A percentile compares a stretch with the other conserved stretches of the same genome.
phyloP scores from a whole-genome alignment of 495 filamentous ascomycete genomes.

The Talaromyces borbonicus region DNA sequence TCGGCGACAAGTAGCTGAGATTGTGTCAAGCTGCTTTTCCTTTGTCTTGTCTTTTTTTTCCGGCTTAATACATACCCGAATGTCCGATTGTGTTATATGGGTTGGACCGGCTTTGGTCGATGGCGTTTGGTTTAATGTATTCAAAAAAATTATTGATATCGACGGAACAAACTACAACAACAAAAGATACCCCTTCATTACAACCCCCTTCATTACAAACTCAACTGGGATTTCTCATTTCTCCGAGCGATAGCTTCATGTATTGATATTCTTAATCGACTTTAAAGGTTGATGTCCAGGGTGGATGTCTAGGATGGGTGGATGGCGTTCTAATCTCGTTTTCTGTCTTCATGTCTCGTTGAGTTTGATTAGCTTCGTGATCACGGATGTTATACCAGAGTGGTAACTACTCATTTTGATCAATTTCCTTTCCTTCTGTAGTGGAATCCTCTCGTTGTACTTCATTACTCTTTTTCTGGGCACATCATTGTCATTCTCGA shows the following conservation, averaged over 20 bases:
- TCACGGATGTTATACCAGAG: too few relatives aligned
- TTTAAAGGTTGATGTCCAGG: too few relatives aligned
- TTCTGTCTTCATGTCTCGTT: background rate
- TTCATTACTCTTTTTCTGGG: background rate
- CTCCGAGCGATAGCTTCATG: background rate
- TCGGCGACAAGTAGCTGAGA: constrained; percentile 33
- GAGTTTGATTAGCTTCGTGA: background rate
- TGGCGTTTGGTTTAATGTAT: background rate
- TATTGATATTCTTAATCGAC: background rate
- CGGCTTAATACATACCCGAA: constrained; percentile 1
- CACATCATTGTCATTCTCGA: too few relatives aligned
- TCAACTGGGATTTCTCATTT: too few relatives aligned
- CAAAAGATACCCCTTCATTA: background rate
- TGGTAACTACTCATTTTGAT: too few relatives aligned
- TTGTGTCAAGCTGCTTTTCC: background rate
- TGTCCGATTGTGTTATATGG: constrained; percentile 1
- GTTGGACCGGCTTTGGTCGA: background rate
- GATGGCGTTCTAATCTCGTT: background rate
- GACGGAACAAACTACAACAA: background rate
- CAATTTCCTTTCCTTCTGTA: too few relatives aligned
- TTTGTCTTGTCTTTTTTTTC: background rate
- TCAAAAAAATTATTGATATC: background rate
- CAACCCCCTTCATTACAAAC: too few relatives aligned
- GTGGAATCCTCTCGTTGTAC: too few relatives aligned
- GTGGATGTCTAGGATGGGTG: too few relatives aligned